phyloP scores from a whole-genome alignment of 352 stramenopile species.

The Thalassiosira livingstoniorum region DNA sequence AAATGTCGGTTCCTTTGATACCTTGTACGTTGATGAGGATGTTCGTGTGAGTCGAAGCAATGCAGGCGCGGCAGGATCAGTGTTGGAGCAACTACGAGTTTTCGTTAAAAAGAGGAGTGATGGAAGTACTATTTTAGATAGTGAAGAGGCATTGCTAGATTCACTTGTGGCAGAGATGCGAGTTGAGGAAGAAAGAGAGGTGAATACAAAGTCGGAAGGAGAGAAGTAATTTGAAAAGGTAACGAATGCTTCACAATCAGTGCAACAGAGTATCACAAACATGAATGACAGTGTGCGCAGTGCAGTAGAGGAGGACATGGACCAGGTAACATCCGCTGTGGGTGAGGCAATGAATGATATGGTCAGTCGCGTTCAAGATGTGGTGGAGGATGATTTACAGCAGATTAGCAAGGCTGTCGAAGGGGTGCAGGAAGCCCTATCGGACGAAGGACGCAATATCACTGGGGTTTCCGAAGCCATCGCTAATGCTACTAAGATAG shows the following conservation, averaged over 20 bases:
- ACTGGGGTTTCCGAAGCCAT: conserved; percentile 1
- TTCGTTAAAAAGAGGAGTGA: conserved; percentile 55
- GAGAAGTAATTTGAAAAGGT: conserved; percentile 11
- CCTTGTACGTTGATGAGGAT: conserved; percentile 72
- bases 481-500: conserved; percentile 21
- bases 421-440: conserved; percentile 8
- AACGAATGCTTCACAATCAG: neutral
- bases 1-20: conserved; percentile 72
- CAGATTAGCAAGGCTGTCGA: conserved; percentile 27
- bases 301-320: conserved; percentile 21
- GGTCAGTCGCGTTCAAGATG: conserved; percentile 26
- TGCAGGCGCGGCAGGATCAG: too few species aligned
- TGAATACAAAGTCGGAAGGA: neutral
- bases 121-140: conserved; percentile 26
- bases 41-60: conserved; percentile 71
- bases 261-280: neutral
- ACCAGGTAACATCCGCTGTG: conserved; percentile 15
- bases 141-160: conserved; percentile 23
- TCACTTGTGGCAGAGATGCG: conserved; percentile 25
- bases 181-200: conserved; percentile 23
- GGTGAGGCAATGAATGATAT: conserved; percentile 35
- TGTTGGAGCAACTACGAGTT: conserved; percentile 73
- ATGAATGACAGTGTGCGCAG: conserved; percentile 25
- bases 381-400: conserved; percentile 33
- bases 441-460: conserved; percentile 5